phyloP scores from a whole-genome alignment of 192 early-diverging fungal species.

The Spinellus fusiger region DNA sequence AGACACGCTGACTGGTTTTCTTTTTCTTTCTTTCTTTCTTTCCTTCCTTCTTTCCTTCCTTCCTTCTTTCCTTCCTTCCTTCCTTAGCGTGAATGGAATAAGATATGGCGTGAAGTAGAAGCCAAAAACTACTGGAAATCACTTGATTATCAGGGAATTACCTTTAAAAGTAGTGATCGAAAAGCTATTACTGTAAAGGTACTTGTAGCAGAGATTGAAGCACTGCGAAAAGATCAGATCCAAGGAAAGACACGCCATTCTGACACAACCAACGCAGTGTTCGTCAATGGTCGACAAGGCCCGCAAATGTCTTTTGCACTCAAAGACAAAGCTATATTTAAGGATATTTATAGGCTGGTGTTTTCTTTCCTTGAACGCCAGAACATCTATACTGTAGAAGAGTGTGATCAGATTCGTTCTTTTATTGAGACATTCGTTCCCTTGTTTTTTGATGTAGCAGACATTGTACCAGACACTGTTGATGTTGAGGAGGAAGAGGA shows the following conservation, averaged over 20 bases:
- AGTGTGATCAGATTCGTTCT: slow-evolving; percentile 67
- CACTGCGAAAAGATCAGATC: slow-evolving; percentile 69
- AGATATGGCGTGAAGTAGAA: slow-evolving; percentile 93
- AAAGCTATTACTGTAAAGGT: slow-evolving; percentile 71
- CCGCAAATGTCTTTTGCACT: slow-evolving; percentile 83
- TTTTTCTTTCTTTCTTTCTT: no score
- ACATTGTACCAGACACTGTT: slow-evolving; percentile 24
- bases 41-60: not conserved
- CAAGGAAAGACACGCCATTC: slow-evolving; percentile 34
- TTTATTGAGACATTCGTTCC: slow-evolving; percentile 71
- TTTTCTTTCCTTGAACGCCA: slow-evolving; percentile 58
- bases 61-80: slow-evolving; percentile 2
- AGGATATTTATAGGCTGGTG: slow-evolving; percentile 69
- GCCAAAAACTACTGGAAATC: slow-evolving; percentile 88
- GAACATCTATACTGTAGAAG: slow-evolving; percentile 39
- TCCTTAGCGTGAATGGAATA: slow-evolving; percentile 84
- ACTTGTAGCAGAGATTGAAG: slow-evolving; percentile 83
- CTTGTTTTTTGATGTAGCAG: slow-evolving; percentile 53
- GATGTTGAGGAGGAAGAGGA: slow-evolving; percentile 41
- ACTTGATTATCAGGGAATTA: slow-evolving; percentile 88
- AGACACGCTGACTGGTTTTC: slow-evolving; percentile 15
- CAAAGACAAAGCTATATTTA: slow-evolving; percentile 63
- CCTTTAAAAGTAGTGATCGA: slow-evolving; percentile 81
- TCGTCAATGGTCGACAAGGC: slow-evolving; percentile 13
- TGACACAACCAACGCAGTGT: not conserved